phyloP scores from a whole-genome alignment of 2,329 filamentous ascomycete species.

The Orbilia ellipsospora region DNA sequence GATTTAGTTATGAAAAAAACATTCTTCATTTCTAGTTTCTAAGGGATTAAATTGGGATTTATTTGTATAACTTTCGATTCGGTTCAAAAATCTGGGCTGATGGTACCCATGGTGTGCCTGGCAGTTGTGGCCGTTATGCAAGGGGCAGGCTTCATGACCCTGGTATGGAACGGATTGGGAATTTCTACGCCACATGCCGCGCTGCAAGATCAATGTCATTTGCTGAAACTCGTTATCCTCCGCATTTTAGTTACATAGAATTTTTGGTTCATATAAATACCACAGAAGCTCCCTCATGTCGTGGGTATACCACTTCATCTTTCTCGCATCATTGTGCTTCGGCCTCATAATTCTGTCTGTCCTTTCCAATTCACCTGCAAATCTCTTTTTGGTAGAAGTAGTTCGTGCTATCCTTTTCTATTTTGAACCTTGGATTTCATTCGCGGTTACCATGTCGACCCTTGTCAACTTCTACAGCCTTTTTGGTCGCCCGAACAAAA shows the following conservation, averaged over 20 bases:
- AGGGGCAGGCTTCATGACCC: slow-evolving; percentile 1
- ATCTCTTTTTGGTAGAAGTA: too few species aligned
- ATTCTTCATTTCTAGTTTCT: slow-evolving; percentile 7
- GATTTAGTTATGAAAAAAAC: not conserved
- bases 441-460: not conserved
- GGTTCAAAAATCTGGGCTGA: not conserved
- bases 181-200: not conserved
- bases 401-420: too few species aligned
- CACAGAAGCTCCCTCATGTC: too few species aligned
- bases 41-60: not conserved
- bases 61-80: slow-evolving; percentile 3
- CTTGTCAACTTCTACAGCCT: slow-evolving; percentile 8
- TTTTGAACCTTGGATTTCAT: not conserved
- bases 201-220: not conserved
- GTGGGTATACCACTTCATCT: too few species aligned
- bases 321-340: too few species aligned
- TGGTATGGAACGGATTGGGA: slow-evolving; percentile 16
- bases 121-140: not conserved
- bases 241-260: too few species aligned
- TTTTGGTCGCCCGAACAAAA: not conserved
- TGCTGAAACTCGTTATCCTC: too few species aligned
- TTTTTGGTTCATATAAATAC: too few species aligned
- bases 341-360: too few species aligned
- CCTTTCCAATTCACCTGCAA: too few species aligned
- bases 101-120: not conserved